Percentiles rank a stretch among this genome's conserved stretches.
phyloP scores from a whole-genome alignment of 2,329 filamentous ascomycete genomes.

The Orbilia blumenaviensis region DNA sequence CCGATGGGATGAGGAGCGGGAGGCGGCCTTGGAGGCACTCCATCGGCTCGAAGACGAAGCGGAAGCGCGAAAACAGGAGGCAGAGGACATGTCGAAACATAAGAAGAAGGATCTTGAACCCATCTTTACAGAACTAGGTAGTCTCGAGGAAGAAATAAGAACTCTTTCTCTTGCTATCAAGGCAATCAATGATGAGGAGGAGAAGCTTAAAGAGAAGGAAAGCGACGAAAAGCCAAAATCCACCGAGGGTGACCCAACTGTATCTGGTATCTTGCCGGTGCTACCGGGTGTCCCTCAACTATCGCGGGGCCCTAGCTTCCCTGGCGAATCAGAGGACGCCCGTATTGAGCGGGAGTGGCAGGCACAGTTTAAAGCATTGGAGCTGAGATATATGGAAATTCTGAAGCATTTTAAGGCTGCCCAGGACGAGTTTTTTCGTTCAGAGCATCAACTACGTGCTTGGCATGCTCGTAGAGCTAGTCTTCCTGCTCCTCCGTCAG shows the following conservation, averaged over 20 bases:
- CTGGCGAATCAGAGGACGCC: slow-evolving; percentile 63
- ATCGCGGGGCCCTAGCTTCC: slow-evolving; percentile 34
- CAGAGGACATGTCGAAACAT: slow-evolving; percentile 65
- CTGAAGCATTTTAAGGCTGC: slow-evolving; percentile 48
- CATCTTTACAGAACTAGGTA: slow-evolving; percentile 67
- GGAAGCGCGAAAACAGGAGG: slow-evolving; percentile 67
- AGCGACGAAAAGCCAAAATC: slow-evolving; percentile 66
- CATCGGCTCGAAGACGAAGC: slow-evolving; percentile 69
- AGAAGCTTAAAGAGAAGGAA: slow-evolving; percentile 70
- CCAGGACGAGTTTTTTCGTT: slow-evolving; percentile 58
- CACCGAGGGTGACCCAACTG: slow-evolving; percentile 55
- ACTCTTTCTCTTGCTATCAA: slow-evolving; percentile 77
- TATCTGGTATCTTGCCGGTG: slow-evolving; percentile 9
- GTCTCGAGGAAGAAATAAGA: slow-evolving; percentile 77
- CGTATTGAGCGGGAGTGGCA: slow-evolving; percentile 67
- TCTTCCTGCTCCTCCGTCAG: slow-evolving; percentile 48
- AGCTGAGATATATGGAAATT: slow-evolving; percentile 62
- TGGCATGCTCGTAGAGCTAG: slow-evolving; percentile 60
- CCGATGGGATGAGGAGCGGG: slow-evolving; percentile 70
- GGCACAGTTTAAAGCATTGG: slow-evolving; percentile 66
- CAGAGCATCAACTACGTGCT: slow-evolving; percentile 55
- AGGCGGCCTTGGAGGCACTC: slow-evolving; percentile 61
- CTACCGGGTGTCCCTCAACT: slow-evolving; percentile 40
- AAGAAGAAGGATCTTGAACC: slow-evolving; percentile 66
- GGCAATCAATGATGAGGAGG: slow-evolving; percentile 76